Evolutionary conservation across 202 grass and related monocot species (phyloP).

Genomic region (Carex sylvatica): DNA sequence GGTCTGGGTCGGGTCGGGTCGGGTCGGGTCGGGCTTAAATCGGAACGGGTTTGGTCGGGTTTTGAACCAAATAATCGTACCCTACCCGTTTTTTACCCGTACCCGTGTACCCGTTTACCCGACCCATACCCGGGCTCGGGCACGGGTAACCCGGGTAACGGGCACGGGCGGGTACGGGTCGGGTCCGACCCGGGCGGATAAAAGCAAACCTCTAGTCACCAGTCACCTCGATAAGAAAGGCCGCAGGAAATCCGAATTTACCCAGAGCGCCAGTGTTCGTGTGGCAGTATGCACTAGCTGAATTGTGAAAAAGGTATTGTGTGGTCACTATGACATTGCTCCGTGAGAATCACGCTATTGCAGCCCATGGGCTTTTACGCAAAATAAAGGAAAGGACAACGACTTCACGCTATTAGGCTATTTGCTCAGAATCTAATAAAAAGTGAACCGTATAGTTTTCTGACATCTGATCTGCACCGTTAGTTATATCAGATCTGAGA

Average conservation of each 20-base stretch:
- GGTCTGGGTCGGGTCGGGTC: too few species aligned
- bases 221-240: background rate
- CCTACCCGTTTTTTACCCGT: too few species aligned
- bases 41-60: too few species aligned
- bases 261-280: too few species aligned
- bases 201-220: too few species aligned
- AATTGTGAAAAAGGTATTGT: background rate
- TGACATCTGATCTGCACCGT: background rate
- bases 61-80: too few species aligned
- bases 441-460: background rate
- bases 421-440: background rate
- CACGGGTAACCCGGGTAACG: too few species aligned
- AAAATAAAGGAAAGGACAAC: background rate
- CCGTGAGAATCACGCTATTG: background rate
- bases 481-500: constrained; percentile 8
- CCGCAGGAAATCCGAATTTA: background rate
- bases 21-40: too few species aligned
- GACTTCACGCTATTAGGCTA: background rate
- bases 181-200: too few species aligned
- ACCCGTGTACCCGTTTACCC: too few species aligned
- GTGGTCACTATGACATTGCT: background rate
- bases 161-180: too few species aligned
- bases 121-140: too few species aligned
- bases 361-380: background rate
- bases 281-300: background rate